Evolutionary conservation across 352 stramenopile species (phyloP), one percentile per base, ranked within the genome.

Genomic region (Globisporangium iwayamae): DNA sequence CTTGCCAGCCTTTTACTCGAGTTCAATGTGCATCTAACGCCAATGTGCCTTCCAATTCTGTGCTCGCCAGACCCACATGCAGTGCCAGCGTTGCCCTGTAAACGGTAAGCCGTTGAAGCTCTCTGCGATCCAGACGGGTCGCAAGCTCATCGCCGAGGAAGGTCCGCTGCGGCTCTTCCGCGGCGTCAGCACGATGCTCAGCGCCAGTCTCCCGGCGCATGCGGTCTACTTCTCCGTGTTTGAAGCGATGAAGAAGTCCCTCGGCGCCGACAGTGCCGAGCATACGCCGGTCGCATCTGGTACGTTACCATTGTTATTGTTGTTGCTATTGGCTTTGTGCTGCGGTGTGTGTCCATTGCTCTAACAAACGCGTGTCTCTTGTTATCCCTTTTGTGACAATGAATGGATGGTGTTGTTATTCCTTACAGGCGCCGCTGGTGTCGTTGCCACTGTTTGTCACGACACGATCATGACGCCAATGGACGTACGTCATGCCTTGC

Each of bases 401-500:
- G 2, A 41, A 36, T 36, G 32, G 14, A 13, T 56, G 47, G 39
- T 67, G 63, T 66, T 74, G 3, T 39, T 83, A 14, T 69, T 22
- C 5, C 5, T 67, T 48, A 69, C 84, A 72, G 88, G 86, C 55
- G 72, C 95, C 22, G 92, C 96, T 0, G 98, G 97, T 36, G 96
- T 97, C 1, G 75, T 97, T 3, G 97, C 96, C 1, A 98, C 96
- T 0, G 82, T 99, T 25, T 89, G 89, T n/a, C 97, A 99, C 74
- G 98, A 99, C 75, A 75, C 95, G 32, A 96, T 99, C 61, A 98
- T 99, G 95, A 99, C 96, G 9, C 97, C 98, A 9, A 96, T 99
- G 83, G 97, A 99, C 83, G 85, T 93, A 84, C 59, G 79, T 36
- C 32, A 36, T 36, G 32, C 32, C 32, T 36, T 36, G 32, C 32